A percentile compares a stretch with the other conserved stretches of the same genome.
Conservation (phyloP, 2,329 filamentous ascomycete species). For the Cladosporium sphaerospermum region DNA sequence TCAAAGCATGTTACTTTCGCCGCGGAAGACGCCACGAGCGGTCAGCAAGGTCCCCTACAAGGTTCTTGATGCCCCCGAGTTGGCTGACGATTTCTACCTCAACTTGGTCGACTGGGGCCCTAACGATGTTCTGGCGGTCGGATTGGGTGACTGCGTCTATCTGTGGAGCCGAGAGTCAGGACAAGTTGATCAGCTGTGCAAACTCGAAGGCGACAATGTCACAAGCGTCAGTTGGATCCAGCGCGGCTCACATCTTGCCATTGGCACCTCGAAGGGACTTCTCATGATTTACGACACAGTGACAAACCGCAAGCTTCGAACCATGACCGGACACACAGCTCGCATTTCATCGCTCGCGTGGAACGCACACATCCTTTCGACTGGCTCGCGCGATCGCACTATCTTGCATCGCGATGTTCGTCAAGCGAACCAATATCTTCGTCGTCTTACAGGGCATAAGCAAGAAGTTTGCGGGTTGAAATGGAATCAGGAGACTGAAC, state of each 20-base stretch:
- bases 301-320: conserved; percentile 73
- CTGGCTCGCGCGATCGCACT: conserved; percentile 83
- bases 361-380: conserved; percentile 97
- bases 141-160: conserved; percentile 86
- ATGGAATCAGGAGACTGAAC: conserved; percentile 95
- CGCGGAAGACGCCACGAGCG: conserved; percentile 77
- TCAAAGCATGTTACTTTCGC: conserved; percentile 87
- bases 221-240: conserved; percentile 99
- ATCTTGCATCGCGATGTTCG: conserved; percentile 96
- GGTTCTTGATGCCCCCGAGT: conserved; percentile 88
- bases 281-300: conserved; percentile 98
- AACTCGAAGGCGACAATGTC: conserved; percentile 84
- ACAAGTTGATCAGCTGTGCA: conserved; percentile 88
- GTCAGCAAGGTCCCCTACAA: conserved; percentile 98
- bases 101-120: conserved; percentile 98
- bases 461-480: conserved; percentile 95
- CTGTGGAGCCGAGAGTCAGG: conserved; percentile 96
- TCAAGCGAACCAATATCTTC: conserved; percentile 81
- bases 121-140: conserved; percentile 88
- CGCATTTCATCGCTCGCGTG: conserved; percentile 90
- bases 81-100: conserved; percentile 95
- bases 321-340: conserved; percentile 94
- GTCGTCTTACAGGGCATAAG: conserved; percentile 86
- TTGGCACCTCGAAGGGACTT: conserved; percentile 88
- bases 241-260: conserved; percentile 83